Conservation (phyloP, 441 rosid species). For the Pelargonium fulgidum region DNA sequence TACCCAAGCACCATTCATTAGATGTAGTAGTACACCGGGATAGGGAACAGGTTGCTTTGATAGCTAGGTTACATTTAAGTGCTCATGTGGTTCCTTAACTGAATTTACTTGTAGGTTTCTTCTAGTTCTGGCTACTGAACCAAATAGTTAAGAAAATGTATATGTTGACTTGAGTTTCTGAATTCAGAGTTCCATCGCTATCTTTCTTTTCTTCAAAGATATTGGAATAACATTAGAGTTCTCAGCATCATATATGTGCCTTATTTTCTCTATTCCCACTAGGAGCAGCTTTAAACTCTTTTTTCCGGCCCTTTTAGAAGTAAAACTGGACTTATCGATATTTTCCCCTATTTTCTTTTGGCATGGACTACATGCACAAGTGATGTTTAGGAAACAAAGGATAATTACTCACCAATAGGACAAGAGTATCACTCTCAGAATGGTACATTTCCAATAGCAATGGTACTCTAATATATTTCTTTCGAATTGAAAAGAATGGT, state of each 20-base stretch:
- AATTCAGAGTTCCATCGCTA: not conserved
- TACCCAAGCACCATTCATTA: not conserved
- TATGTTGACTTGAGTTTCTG: not conserved
- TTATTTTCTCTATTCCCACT: not conserved
- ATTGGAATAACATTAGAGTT: not conserved
- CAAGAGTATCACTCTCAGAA: no score
- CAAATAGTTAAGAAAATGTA: not conserved
- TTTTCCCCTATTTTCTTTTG: not conserved
- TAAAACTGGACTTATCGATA: not conserved
- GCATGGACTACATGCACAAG: not conserved
- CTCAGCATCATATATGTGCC: not conserved
- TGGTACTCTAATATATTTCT: no score
- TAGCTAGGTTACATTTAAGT: not conserved
- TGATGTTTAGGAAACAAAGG: slow-evolving; percentile 2
- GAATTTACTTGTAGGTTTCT: not conserved
- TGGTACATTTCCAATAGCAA: no score
- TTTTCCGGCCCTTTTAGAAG: not conserved
- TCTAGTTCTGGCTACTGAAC: slow-evolving; percentile 3
- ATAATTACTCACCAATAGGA: not conserved
- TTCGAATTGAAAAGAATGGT: no score
- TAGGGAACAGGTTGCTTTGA: not conserved
- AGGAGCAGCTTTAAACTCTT: not conserved
- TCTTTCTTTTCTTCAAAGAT: not conserved
- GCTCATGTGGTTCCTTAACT: not conserved
- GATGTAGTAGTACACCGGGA: not conserved